Evolutionary conservation across 345 rosid species (phyloP), one percentile per base, ranked within the genome.

Genomic region (Nasturtium officinale): DNA sequence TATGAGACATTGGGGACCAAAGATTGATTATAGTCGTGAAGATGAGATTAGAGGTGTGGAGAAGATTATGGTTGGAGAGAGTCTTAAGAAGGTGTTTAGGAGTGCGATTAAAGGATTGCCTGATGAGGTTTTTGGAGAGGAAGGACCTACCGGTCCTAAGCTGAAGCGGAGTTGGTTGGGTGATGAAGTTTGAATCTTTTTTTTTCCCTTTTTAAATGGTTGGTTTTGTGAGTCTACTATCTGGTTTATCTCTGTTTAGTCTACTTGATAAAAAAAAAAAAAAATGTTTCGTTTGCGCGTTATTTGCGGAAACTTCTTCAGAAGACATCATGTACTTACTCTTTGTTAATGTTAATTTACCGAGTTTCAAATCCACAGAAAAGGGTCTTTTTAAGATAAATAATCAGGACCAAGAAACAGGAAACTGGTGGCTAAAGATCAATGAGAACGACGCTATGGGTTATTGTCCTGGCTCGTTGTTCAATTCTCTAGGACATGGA

Each of bases 121-220:
- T 11, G 75, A 74, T 28, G 90, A 90, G 73, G 76, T 87, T 15
- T 64, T 81, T 1, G 90, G 95, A 9, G 83, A 92, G 78, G 94
- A 92, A 53, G 96, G 98, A 58, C 96, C 98, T 2, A 88, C 92
- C 0, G 96, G 96, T 52, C 96, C 98, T 5, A 89, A 88, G 76
- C 37, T 77, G 37, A 89, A 89, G 64, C 28, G 67, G 8, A 89
- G 48, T 61, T 92, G 94, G 96, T 46, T 30, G 23, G 90, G 85
- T 1, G 92, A 90, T 62, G 97, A 89, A 75, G 59, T 46, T 37
- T 86, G 74, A 84, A 7, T 18, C 29, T 53, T 15, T 11, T 29
- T 6, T 18, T 1, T 15, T 10, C 0, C 16, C 28, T 29, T 29
- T 0, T 29, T 29, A 4, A 15, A 20, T 46, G 37, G 37, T 21